Percentiles rank a stretch among this genome's conserved stretches.
Evolutionary conservation across 768 basidiomycete species (phyloP).

Genomic region (Termitomyces sp.): DNA sequence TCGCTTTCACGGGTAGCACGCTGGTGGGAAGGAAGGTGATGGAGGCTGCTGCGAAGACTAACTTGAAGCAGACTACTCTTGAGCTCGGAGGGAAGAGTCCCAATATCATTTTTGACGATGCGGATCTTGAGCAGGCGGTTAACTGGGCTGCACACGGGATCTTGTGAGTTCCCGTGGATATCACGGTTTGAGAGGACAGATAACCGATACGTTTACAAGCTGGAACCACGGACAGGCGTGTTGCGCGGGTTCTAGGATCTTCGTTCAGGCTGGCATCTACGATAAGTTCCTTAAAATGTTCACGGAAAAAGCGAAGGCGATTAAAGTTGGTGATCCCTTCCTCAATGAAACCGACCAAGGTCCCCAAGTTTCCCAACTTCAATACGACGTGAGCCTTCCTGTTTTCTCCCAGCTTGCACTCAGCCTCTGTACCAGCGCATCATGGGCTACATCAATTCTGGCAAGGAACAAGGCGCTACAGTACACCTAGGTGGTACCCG

Average conservation of each 20-base stretch:
- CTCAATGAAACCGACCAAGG: conserved; percentile 55
- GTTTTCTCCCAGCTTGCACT: not conserved
- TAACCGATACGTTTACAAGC: conserved; percentile 23
- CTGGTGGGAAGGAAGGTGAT: conserved; percentile 68
- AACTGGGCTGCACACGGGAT: conserved; percentile 63
- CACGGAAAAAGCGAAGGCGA: conserved; percentile 41
- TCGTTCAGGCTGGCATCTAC: conserved; percentile 76
- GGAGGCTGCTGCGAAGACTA: conserved; percentile 67
- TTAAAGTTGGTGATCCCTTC: conserved; percentile 75
- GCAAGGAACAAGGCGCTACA: conserved; percentile 49
- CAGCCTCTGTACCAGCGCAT: conserved; percentile 39
- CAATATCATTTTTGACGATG: conserved; percentile 60
- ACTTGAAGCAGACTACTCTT: conserved; percentile 73
- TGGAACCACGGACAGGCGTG: conserved; percentile 77
- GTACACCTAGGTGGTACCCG: conserved; percentile 55
- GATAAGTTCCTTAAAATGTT: conserved; percentile 71
- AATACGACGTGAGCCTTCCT: conserved; percentile 52
- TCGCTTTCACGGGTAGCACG: conserved; percentile 50
- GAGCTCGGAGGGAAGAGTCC: conserved; percentile 73
- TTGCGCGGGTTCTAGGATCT: conserved; percentile 82
- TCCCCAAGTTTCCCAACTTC: conserved; percentile 71
- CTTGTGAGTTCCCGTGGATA: conserved; percentile 39
- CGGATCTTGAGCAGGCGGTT: conserved; percentile 58
- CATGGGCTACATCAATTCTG: conserved; percentile 61
- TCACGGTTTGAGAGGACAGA: not conserved